phyloP scores from a whole-genome alignment of 2,329 filamentous ascomycete genomes.

The Chaetomium sp. region DNA sequence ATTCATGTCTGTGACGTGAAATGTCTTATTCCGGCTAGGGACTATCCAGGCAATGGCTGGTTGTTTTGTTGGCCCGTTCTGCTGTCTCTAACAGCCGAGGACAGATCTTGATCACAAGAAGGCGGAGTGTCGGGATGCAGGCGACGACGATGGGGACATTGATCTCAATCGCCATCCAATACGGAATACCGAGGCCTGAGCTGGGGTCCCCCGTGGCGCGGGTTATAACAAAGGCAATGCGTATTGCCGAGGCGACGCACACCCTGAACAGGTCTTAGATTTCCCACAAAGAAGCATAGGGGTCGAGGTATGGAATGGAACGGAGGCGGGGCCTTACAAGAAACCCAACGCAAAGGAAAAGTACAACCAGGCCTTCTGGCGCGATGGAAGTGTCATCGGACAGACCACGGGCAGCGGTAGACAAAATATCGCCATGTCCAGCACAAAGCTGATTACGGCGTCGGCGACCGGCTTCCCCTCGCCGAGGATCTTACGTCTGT shows the following conservation, averaged over 20 bases:
- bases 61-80: not conserved
- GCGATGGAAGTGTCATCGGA: conserved; percentile 18
- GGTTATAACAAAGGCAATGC: conserved; percentile 14
- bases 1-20: not conserved
- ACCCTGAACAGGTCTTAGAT: conserved; percentile 12
- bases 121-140: conserved; percentile 19
- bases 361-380: conserved; percentile 28
- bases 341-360: conserved; percentile 24
- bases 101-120: conserved; percentile 4
- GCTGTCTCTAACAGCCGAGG: not conserved
- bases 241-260: conserved; percentile 22
- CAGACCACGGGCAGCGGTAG: conserved; percentile 26
- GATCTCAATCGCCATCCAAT: conserved; percentile 11
- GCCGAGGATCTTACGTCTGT: not conserved
- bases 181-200: not conserved
- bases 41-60: no score
- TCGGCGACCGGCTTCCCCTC: conserved; percentile 15
- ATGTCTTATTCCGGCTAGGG: not conserved
- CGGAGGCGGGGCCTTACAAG: conserved; percentile 10
- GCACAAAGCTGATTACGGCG: conserved; percentile 11
- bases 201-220: no score
- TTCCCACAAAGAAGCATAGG: not conserved
- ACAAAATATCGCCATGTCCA: conserved; percentile 24
- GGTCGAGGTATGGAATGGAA: not conserved
- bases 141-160: conserved; percentile 21